These are phyloP conservation scores for Cucumis melo DNA, from an alignment of 306 rosid genomes.

Conservation along the genomic window DNA sequence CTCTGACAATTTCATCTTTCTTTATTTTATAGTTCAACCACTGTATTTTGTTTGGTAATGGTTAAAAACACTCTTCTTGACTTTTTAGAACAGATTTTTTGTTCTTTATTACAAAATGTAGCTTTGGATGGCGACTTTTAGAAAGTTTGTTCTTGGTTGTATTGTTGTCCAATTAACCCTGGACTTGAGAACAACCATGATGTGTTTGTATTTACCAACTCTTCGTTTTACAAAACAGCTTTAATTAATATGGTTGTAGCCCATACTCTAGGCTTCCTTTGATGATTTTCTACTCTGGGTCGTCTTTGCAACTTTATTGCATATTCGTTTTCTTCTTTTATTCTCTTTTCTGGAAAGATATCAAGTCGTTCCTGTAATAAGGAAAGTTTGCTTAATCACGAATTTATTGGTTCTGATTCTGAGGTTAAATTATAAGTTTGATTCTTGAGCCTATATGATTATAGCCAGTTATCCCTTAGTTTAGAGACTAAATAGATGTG, in stretches of 20 bases:
- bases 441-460: background rate
- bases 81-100: background rate
- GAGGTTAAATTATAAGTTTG: background rate
- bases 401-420: background rate
- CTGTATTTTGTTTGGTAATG: background rate
- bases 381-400: background rate
- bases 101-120: background rate
- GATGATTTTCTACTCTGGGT: background rate
- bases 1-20: background rate
- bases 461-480: background rate
- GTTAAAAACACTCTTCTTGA: background rate
- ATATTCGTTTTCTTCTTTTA: background rate
- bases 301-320: background rate
- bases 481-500: background rate
- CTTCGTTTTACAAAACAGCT: background rate
- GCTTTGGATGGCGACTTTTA: background rate
- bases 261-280: background rate
- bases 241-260: background rate
- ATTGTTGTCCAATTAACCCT: background rate
- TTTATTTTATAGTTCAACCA: background rate
- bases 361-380: background rate
- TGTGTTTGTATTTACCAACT: background rate
- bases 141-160: background rate
- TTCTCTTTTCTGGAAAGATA: background rate
- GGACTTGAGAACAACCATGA: background rate